phyloP scores from a whole-genome alignment of 371 early-diverging fungal species.

The Haplosporangium sp. region DNA sequence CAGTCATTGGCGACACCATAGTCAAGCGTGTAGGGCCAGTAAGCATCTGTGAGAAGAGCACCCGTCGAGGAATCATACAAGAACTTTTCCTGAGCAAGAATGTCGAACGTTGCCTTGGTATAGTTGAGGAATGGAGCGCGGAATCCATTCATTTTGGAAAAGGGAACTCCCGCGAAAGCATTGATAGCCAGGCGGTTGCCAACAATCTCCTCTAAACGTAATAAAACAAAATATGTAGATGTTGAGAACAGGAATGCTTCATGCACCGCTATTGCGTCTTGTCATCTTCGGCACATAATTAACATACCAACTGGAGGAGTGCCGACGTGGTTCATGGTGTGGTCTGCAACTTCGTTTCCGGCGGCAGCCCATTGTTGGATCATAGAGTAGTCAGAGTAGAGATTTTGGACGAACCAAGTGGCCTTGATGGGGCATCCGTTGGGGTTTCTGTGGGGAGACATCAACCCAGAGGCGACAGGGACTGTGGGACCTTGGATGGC shows the following conservation, averaged over 20 bases:
- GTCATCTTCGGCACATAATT: not conserved
- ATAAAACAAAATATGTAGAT: constrained; percentile 10
- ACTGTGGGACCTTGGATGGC: constrained; percentile 66
- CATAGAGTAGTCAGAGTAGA: constrained; percentile 73
- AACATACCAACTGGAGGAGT: constrained; percentile 54
- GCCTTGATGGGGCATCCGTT: constrained; percentile 75
- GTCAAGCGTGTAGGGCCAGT: constrained; percentile 85
- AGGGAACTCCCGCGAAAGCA: constrained; percentile 73
- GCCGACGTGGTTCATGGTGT: constrained; percentile 74
- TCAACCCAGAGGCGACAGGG: constrained; percentile 32
- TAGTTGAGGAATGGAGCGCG: constrained; percentile 81
- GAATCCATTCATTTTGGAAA: constrained; percentile 75
- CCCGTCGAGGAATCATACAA: constrained; percentile 74
- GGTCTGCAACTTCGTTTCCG: constrained; percentile 78
- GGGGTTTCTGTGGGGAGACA: constrained; percentile 60
- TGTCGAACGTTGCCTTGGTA: constrained; percentile 64
- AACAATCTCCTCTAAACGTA: constrained; percentile 62
- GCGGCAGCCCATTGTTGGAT: constrained; percentile 79
- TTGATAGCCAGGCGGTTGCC: constrained; percentile 68
- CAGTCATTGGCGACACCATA: constrained; percentile 79
- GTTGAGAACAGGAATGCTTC: not conserved
- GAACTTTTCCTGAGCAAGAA: constrained; percentile 70
- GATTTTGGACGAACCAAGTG: constrained; percentile 76
- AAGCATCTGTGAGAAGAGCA: constrained; percentile 62
- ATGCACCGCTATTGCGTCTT: not conserved